Conservation (phyloP, 257 asterid genomes). For the Perilla frutescens region DNA sequence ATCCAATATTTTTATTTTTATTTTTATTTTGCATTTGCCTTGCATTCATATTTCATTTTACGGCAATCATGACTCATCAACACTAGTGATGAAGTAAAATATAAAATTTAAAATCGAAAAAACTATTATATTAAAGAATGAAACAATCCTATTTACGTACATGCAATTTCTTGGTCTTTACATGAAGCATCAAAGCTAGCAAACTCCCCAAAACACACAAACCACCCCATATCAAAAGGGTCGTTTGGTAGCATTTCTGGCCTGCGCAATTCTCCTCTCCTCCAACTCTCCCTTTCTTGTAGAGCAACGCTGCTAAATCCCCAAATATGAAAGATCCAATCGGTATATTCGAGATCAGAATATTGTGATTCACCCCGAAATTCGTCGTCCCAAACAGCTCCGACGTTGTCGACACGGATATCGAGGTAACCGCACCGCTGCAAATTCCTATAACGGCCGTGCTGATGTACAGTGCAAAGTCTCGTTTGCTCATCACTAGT, state of each 20-base stretch:
- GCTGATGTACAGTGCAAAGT: conserved; percentile 45
- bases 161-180: conserved; percentile 49
- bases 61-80: no score
- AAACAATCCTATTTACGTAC: background rate
- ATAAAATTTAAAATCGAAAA: no score
- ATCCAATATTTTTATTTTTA: no score
- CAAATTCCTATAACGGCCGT: conserved; percentile 65
- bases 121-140: background rate
- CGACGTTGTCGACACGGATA: conserved; percentile 59
- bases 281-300: conserved; percentile 37
- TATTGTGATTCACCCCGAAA: conserved; percentile 75
- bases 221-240: conserved; percentile 65
- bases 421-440: conserved; percentile 72
- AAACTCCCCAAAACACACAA: conserved; percentile 61
- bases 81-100: no score
- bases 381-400: conserved; percentile 65
- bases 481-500: conserved; percentile 38
- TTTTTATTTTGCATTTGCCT: no score
- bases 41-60: no score
- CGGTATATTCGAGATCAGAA: conserved; percentile 69
- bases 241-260: conserved; percentile 53
- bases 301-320: conserved; percentile 62
- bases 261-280: conserved; percentile 57
- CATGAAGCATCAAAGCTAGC: conserved; percentile 54
- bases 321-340: conserved; percentile 76